Evolutionary conservation across 176 grass and related monocot genomes (phyloP), one percentile per base, ranked within the genome.

Genomic region (Alopecurus myosuroides): DNA sequence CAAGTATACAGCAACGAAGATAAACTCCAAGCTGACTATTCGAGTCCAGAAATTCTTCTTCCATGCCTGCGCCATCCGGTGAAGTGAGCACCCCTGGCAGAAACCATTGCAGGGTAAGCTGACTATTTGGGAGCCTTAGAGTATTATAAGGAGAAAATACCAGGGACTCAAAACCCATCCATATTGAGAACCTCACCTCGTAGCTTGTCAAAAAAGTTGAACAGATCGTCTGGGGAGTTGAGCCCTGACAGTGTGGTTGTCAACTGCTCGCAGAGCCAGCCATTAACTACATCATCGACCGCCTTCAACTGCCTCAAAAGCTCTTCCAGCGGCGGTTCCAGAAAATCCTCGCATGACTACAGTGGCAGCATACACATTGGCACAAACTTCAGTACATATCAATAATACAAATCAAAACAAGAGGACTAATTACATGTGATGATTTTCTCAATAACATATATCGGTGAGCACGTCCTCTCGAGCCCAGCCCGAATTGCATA

Each of bases 21-120:
- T 92, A 99, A 69, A 99, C 70, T 60, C 97, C 97, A 69, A 95
- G 91, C 58, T 94, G 97, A 28, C 97, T 95, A 80, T 92, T 94
- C 53, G 93, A 91, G 85, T 95, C 97, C 58, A 98, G 79, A 56
- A 90, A 79, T 45, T 89, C 81, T 3, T 92, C 91, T 29, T 92
- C 93, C 63, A 89, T 78, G 50, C 67, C 81, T 35, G 78, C 81
- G 68, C 87, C 88, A 31, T 96, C 93, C 19, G 86, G 86, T 58
- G 84, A 78, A 36, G 77, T 69, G 82, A 96, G 77, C 61, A 98
- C 75, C n/a, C 89, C 97, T 98, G 75, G 48, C 13, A 37, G 73
- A 73, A 84, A 74, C 22, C 1, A 85, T 22, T 79, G 6, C 13
- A 82, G 42, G 51, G 23, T 50, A 22, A 82, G 30, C 25, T 55